phyloP scores from a whole-genome alignment of 805 yeast species.

The Hermanozyma aechmeae region DNA sequence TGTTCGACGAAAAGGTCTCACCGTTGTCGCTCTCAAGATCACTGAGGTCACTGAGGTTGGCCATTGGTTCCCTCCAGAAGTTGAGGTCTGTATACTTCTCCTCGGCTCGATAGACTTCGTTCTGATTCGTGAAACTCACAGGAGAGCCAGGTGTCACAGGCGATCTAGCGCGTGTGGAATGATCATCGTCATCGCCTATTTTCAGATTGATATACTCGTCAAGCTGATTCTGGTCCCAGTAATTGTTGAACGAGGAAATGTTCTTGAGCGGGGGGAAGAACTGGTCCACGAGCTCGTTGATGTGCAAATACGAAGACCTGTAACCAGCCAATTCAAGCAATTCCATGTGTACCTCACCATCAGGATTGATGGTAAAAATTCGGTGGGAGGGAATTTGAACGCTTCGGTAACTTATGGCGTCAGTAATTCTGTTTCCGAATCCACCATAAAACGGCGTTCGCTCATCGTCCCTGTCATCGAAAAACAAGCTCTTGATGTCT shows the following conservation, averaged over 20 bases:
- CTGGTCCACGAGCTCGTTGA: conserved; percentile 92
- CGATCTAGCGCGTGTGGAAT: conserved; percentile 9
- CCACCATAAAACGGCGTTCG: conserved; percentile 93
- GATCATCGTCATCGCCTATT: conserved; percentile 4
- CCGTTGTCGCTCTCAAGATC: conserved; percentile 35
- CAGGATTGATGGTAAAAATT: conserved; percentile 91
- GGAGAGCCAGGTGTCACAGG: conserved; percentile 13
- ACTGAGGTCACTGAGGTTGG: conserved; percentile 50
- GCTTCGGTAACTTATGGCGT: conserved; percentile 87
- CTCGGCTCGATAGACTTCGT: conserved; percentile 29
- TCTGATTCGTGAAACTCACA: conserved; percentile 11
- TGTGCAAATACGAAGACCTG: conserved; percentile 76
- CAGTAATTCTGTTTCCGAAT: conserved; percentile 93
- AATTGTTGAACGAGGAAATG: conserved; percentile 19
- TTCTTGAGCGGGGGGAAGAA: conserved; percentile 75
- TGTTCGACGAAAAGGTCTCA: conserved; percentile 7
- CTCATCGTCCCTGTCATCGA: conserved; percentile 28
- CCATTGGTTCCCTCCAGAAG: conserved; percentile 83
- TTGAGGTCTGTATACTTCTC: conserved; percentile 78
- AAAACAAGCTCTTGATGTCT: conserved; percentile 72
- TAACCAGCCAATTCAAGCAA: conserved; percentile 89
- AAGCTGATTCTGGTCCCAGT: conserved; percentile 28
- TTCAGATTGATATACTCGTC: conserved; percentile 21
- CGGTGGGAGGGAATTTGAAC: conserved; percentile 92
- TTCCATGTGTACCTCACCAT: conserved; percentile 97